phyloP scores from a whole-genome alignment of 164 flowering plant genomes.

The Nymphaea thermarum region DNA sequence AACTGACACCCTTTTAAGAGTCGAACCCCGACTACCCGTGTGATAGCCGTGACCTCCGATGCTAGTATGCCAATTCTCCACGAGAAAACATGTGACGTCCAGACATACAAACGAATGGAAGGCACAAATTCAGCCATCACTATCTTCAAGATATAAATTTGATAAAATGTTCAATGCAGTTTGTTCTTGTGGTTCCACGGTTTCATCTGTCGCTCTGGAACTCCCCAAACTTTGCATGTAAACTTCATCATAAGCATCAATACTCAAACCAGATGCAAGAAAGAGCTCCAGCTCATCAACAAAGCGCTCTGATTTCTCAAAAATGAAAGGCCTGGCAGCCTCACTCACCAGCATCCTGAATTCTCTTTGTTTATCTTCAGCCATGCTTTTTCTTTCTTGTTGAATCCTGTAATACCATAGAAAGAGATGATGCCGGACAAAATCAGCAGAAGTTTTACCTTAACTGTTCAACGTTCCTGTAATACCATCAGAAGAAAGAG shows the following conservation, averaged over 20 bases:
- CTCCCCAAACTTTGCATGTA: constrained; percentile 29
- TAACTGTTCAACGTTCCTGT: no score
- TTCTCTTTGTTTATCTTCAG: constrained; percentile 29
- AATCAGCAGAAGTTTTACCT: not conserved
- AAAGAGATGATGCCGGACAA: not conserved
- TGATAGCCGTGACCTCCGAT: not conserved
- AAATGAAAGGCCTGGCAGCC: constrained; percentile 63
- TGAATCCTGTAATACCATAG: not conserved
- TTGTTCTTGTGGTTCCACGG: not conserved
- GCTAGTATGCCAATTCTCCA: not conserved
- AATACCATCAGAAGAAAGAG: no score
- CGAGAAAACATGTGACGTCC: not conserved
- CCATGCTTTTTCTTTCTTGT: constrained; percentile 2
- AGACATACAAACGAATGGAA: no score
- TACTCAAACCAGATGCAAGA: constrained; percentile 63
- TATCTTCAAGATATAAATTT: not conserved
- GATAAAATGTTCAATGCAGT: not conserved
- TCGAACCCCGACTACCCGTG: not conserved
- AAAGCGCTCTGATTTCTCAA: constrained; percentile 49
- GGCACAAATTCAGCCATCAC: not conserved
- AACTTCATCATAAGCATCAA: constrained; percentile 73
- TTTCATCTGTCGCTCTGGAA: not conserved
- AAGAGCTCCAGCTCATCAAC: constrained; percentile 72
- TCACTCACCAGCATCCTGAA: constrained; percentile 40
- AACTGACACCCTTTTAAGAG: not conserved